These are phyloP conservation scores for Penicillium turbatum DNA, from an alignment of 495 filamentous ascomycete species.

Conservation along the genomic window DNA sequence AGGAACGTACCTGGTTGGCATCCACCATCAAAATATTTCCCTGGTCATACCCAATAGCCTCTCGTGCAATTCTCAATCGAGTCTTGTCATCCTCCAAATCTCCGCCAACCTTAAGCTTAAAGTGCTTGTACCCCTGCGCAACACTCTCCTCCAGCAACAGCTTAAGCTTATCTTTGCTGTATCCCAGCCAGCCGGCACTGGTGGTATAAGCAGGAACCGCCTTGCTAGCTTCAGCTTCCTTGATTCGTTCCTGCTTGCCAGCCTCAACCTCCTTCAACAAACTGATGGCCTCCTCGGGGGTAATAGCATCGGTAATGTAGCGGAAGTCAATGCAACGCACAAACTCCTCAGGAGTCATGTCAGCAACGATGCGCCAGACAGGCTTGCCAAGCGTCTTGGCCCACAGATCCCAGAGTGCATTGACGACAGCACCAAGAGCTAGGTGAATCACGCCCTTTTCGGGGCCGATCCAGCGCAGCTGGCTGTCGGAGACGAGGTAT, in stretches of 20 bases:
- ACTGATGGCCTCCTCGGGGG: conserved; percentile 74
- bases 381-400: conserved; percentile 81
- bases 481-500: conserved; percentile 82
- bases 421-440: conserved; percentile 83
- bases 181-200: conserved; percentile 91
- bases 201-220: conserved; percentile 92
- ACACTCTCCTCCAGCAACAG: conserved; percentile 66
- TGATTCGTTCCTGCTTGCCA: conserved; percentile 62
- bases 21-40: conserved; percentile 93
- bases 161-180: conserved; percentile 80
- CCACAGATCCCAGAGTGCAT: conserved; percentile 95
- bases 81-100: conserved; percentile 64
- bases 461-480: conserved; percentile 91
- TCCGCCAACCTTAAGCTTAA: conserved; percentile 87
- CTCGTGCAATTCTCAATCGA: conserved; percentile 68
- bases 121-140: conserved; percentile 72
- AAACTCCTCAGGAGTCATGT: conserved; percentile 84
- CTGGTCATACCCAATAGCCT: conserved; percentile 78
- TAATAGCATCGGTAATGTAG: conserved; percentile 91
- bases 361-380: conserved; percentile 83
- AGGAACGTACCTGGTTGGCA: conserved; percentile 68
- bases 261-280: conserved; percentile 58
- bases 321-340: conserved; percentile 87
- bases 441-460: conserved; percentile 96
- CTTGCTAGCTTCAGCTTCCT: conserved; percentile 61